Evolutionary conservation across 257 asterid species (phyloP).

Genomic region (Petunia secreta): DNA sequence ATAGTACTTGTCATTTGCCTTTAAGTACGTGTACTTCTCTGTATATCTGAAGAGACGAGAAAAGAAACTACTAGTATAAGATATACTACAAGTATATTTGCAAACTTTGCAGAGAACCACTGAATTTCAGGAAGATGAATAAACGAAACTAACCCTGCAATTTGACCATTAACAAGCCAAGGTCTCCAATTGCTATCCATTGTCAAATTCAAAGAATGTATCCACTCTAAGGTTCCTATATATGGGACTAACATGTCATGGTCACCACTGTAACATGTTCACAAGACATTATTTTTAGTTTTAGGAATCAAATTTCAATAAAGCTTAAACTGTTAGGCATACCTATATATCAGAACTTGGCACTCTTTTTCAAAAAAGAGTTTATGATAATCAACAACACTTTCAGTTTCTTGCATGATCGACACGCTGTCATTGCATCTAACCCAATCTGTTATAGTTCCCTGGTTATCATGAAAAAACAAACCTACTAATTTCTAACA

Average conservation of each 20-base stretch:
- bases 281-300: not conserved
- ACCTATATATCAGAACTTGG: constrained; percentile 36
- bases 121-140: not conserved
- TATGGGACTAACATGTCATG: constrained; percentile 32
- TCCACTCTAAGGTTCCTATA: constrained; percentile 34
- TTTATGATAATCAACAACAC: constrained; percentile 32
- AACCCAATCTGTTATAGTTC: constrained; percentile 32
- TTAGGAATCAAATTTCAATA: not conserved
- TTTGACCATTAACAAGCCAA: not conserved
- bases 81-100: not conserved
- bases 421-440: constrained; percentile 31
- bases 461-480: constrained; percentile 8
- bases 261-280: constrained; percentile 36
- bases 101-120: not conserved
- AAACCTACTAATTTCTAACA: no score
- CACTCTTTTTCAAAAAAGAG: constrained; percentile 18
- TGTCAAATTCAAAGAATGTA: constrained; percentile 33
- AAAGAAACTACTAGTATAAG: not conserved
- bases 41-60: constrained; percentile 37
- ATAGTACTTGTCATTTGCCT: constrained; percentile 20
- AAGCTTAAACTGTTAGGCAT: not conserved
- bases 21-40: constrained; percentile 26
- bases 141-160: constrained; percentile 43
- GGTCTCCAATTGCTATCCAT: constrained; percentile 23
- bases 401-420: not conserved